phyloP scores from a whole-genome alignment of 2,329 filamentous ascomycete species.

The Beauveria sp. region DNA sequence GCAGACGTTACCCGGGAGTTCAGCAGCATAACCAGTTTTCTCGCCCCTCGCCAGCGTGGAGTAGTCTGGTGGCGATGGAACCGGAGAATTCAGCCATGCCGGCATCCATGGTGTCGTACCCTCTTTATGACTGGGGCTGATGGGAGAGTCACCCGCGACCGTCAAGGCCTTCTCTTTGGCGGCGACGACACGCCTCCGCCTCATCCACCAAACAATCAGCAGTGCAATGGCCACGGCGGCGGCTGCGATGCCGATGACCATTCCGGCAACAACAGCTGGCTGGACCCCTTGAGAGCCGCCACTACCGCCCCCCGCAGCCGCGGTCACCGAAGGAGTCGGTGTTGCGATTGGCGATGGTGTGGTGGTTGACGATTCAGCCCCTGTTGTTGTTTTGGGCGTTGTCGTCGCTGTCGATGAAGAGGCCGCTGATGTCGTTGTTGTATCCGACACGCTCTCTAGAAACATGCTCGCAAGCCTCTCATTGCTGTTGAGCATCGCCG shows the following conservation, averaged over 20 bases:
- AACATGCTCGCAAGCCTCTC: not conserved
- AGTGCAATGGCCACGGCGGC: slow-evolving; percentile 3
- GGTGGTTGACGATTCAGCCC: not conserved
- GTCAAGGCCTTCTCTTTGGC: not conserved
- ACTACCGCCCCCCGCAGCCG: not conserved
- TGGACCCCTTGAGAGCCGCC: slow-evolving; percentile 1
- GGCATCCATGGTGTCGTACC: too few relatives aligned
- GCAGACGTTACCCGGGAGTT: not conserved
- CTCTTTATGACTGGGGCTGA: not conserved
- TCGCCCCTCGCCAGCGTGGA: not conserved
- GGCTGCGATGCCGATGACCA: slow-evolving; percentile 15
- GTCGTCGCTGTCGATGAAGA: not conserved
- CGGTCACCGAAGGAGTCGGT: not conserved
- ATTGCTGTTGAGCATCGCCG: slow-evolving; percentile 21
- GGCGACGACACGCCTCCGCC: not conserved
- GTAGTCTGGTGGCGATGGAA: not conserved
- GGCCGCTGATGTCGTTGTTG: not conserved
- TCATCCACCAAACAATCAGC: not conserved
- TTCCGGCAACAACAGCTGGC: slow-evolving; percentile 15
- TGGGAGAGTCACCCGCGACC: not conserved
- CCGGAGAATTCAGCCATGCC: too few relatives aligned
- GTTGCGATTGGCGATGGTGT: not conserved
- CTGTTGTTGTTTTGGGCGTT: not conserved
- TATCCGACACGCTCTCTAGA: not conserved
- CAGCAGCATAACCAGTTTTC: not conserved